phyloP scores from a whole-genome alignment of 2,329 filamentous ascomycete genomes.

The Cordyceps cicadae region DNA sequence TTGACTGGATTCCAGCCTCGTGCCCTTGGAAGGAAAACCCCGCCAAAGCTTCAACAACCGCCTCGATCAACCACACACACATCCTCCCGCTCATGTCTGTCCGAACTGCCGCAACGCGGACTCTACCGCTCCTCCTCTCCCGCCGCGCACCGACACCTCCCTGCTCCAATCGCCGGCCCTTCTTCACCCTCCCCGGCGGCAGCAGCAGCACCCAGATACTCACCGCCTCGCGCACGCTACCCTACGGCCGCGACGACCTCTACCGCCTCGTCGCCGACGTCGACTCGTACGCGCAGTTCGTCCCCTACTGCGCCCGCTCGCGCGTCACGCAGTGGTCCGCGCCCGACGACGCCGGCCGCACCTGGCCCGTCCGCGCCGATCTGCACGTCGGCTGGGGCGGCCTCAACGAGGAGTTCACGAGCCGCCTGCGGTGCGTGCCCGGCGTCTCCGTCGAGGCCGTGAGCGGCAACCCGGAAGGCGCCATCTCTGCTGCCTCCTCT shows the following conservation, averaged over 20 bases:
- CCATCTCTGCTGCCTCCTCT: slow-evolving; percentile 19
- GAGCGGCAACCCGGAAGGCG: slow-evolving; percentile 49
- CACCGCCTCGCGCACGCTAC: slow-evolving; percentile 65
- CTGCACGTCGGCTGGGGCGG: slow-evolving; percentile 79
- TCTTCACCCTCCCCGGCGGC: slow-evolving; percentile 27
- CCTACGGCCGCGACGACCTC: slow-evolving; percentile 61
- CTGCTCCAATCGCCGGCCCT: slow-evolving; percentile 27
- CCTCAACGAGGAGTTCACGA: slow-evolving; percentile 77
- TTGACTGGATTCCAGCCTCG: too few relatives aligned
- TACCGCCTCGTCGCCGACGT: slow-evolving; percentile 87
- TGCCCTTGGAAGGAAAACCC: background rate
- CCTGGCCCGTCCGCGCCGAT: slow-evolving; percentile 66
- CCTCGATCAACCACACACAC: background rate
- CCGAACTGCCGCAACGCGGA: background rate
- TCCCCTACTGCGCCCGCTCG: slow-evolving; percentile 81
- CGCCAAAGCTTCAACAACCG: background rate
- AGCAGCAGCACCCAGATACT: slow-evolving; percentile 49
- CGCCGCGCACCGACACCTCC: background rate
- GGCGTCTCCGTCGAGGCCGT: slow-evolving; percentile 68
- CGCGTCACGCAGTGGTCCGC: slow-evolving; percentile 67
- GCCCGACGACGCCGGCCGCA: slow-evolving; percentile 39
- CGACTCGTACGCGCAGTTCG: slow-evolving; percentile 71
- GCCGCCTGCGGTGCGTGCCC: slow-evolving; percentile 68
- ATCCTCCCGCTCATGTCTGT: slow-evolving; percentile 3
- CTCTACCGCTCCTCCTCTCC: background rate